Conservation (phyloP, 352 stramenopile species). For the Pythium scleroteichum region DNA sequence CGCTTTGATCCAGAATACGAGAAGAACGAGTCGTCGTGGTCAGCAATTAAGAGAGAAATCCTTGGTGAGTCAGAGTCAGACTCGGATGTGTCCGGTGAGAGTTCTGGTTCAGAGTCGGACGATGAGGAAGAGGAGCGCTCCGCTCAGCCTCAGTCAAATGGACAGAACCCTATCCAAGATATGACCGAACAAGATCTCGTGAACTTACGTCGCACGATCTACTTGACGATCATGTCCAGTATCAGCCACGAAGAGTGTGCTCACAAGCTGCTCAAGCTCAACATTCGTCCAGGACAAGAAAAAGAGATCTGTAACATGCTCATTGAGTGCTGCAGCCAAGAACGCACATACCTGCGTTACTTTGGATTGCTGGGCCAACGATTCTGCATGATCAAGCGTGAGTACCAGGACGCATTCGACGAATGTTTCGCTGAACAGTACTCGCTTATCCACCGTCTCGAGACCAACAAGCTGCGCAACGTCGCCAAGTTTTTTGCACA, state of each 20-base stretch:
- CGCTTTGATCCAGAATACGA: constrained; percentile 93
- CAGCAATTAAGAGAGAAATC: constrained; percentile 95
- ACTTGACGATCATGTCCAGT: constrained; percentile 99
- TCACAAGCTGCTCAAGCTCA: constrained; percentile 98
- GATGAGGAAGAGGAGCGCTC: constrained; percentile 45
- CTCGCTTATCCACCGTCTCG: constrained; percentile 95
- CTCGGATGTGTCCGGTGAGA: constrained; percentile 34
- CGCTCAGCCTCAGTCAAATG: constrained; percentile 21
- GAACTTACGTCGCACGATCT: constrained; percentile 98
- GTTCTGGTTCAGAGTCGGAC: constrained; percentile 46
- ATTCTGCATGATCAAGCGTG: constrained; percentile 96
- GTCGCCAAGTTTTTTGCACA: constrained; percentile 99
- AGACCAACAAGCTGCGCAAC: constrained; percentile 99
- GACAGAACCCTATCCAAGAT: constrained; percentile 89
- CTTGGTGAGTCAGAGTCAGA: constrained; percentile 92
- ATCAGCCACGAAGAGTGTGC: constrained; percentile 98
- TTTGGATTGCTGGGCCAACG: constrained; percentile 96
- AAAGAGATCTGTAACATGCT: constrained; percentile 99
- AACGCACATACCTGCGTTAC: constrained; percentile 97
- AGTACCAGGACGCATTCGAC: constrained; percentile 96
- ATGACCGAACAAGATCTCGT: constrained; percentile 97
- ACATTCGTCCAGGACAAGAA: constrained; percentile 96
- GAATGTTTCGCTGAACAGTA: constrained; percentile 95
- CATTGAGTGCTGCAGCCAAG: constrained; percentile 98
- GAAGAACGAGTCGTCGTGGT: constrained; percentile 97